These are phyloP conservation scores for Sugiyamaella chiloensis DNA, from an alignment of 805 yeast species.

Conservation along the genomic window DNA sequence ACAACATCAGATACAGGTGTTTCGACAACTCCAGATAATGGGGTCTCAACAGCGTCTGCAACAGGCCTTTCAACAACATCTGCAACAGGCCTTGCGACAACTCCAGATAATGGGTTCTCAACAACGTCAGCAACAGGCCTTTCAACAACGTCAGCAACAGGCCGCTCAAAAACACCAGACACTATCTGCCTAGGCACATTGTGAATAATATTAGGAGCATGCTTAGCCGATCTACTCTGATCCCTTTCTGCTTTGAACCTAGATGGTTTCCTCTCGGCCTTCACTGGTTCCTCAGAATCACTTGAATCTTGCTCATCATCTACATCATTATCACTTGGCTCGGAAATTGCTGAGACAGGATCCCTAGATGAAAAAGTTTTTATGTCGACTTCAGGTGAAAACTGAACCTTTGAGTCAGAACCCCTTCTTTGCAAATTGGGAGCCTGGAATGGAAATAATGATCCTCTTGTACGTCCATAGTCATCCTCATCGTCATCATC, in stretches of 20 bases:
- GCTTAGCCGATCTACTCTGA: background rate
- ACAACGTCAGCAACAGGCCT: conserved; percentile 13
- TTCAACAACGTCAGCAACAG: conserved; percentile 17
- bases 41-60: conserved; percentile 30
- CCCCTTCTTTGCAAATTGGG: background rate
- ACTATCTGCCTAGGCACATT: background rate
- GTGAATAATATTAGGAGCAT: no score
- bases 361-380: conserved; percentile 45
- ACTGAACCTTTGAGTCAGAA: conserved; percentile 36
- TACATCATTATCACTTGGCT: background rate
- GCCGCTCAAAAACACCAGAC: conserved; percentile 5
- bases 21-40: conserved; percentile 30
- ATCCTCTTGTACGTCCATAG: conserved; percentile 35
- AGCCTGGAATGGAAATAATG: conserved; percentile 32
- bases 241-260: conserved; percentile 30
- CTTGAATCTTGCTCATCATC: background rate
- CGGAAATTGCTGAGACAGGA: conserved; percentile 1
- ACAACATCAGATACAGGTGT: conserved; percentile 28
- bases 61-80: conserved; percentile 16
- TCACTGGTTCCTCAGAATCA: background rate
- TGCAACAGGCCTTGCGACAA: conserved; percentile 10
- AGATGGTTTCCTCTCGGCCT: conserved; percentile 23
- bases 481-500: conserved; percentile 40
- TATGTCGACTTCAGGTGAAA: conserved; percentile 51
- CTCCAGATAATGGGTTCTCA: conserved; percentile 33